Conservation (phyloP, 163 green algal genomes). For the Scenedesmus sp. region DNA sequence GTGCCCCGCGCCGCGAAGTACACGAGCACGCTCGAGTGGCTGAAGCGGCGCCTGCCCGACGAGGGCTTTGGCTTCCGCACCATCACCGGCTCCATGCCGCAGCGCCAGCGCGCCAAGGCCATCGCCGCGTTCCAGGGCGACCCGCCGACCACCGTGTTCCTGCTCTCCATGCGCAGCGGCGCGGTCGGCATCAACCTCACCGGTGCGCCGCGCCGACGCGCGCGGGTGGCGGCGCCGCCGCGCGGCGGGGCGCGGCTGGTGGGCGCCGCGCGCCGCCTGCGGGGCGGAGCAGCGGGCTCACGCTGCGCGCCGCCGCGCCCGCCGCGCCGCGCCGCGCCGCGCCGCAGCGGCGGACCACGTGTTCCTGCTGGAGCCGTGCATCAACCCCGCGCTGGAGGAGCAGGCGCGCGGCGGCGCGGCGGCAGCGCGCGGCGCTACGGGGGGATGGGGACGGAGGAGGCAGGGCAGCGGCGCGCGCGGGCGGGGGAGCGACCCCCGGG, state of each 20-base stretch:
- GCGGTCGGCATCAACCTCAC: constrained; percentile 84
- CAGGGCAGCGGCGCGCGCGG: too few species aligned
- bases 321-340: too few species aligned
- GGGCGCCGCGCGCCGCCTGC: too few species aligned
- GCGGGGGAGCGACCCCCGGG: too few species aligned
- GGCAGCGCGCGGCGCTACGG: too few species aligned
- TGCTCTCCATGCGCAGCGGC: constrained; percentile 67
- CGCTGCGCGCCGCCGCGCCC: too few species aligned
- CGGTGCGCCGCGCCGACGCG: constrained; percentile 43
- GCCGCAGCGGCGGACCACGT: constrained; percentile 52
- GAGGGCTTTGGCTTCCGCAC: constrained; percentile 67
- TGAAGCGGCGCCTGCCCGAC: constrained; percentile 57
- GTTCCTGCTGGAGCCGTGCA: constrained; percentile 71
- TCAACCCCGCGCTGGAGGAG: constrained; percentile 74
- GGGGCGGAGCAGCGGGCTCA: too few species aligned
- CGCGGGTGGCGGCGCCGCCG: not conserved
- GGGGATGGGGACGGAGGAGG: too few species aligned
- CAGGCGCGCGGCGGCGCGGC: constrained; percentile 4
- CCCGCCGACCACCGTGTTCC: constrained; percentile 77
- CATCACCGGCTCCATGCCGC: constrained; percentile 66
- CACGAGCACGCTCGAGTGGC: constrained; percentile 55
- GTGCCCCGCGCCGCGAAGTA: too few species aligned
- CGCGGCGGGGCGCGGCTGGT: not conserved
- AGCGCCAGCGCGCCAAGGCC: constrained; percentile 60
- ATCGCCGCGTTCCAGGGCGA: constrained; percentile 79